Evolutionary conservation across 1,284 basidiomycete genomes (phyloP), one percentile per base, ranked within the genome.

Genomic region (Puccinia triticina): DNA sequence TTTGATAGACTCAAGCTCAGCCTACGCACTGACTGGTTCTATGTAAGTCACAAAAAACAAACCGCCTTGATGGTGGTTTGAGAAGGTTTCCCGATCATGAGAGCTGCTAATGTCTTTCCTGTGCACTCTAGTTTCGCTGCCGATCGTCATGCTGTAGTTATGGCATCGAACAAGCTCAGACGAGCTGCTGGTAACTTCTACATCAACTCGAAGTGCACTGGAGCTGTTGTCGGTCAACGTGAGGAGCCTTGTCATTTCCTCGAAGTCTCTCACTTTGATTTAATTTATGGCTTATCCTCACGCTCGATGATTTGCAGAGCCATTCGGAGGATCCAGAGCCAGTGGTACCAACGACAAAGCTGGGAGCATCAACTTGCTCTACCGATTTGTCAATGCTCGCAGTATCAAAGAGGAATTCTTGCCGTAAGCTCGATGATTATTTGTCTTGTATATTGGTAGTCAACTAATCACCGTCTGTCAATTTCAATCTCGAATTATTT

Each of bases 331-430:
- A 82, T 94, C 92, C 8, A 91, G 96, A 69, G 94, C 91, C 32
- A 94, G 93, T 85, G 96, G 97, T 43, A 99, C 97, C 84, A 98
- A 98, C 89, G 97, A 99, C 89, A 99, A 98, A 89, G 94, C 95
- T 0, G 96, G 96, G 21, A 94, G 93, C 84, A 92, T 95, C 84
- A 91, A 90, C 85, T 93, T 98, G 87, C 96, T 94, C 89, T 94
- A 93, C 88, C 90, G 94, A 83, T 96, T 96, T 79, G 85, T 88
- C 81, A 94, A 92, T 81, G 92, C 93, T 71, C 90, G 96, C 85
- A 94, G 93, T 84, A 96, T 99, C 90, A 99, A 98, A 90, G 96
- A 99, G 89, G 94, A 93, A 87, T 96, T 96, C 86, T 90, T 95
- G 53, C 78, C 78, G 78, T 81, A 46, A 74, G 85, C 85, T 55